Evolutionary conservation across 345 rosid genomes (phyloP), one percentile per base, ranked within the genome.

Genomic region (Sisymbrium irio): DNA sequence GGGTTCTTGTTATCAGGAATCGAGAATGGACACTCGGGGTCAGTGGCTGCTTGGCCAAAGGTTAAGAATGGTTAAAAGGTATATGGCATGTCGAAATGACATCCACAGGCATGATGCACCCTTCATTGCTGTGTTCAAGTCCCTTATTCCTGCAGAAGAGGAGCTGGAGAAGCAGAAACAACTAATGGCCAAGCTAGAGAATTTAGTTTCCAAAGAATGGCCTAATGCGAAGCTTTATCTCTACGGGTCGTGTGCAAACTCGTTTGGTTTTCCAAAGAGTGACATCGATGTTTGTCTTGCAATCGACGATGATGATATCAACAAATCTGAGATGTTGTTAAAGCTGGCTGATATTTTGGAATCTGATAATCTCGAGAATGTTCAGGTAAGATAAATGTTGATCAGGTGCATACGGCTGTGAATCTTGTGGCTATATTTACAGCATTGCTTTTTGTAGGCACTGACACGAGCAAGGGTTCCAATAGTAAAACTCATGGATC

Each of bases 401-500:
- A n/a, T n/a, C n/a, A n/a, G n/a, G n/a, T n/a, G n/a, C n/a, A n/a
- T n/a, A n/a, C n/a, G 20, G 46, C 15, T 42, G 12, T 54, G 33
- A 51, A 62, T 54, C 41, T 50, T 10, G 32, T 42, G 65, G 28
- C 37, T 61, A 30, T 41, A 12, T 51, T 2, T 61, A 17, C 22
- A 36, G 69, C 69, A 13, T 60, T 28, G 57, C 36, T 11, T 36
- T 65, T 35, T 77, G 73, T 65, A 95, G 97, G 97, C 99, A 46
- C 65, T 95, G 40, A 87, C 97, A 7, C 87, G 92, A 59, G 99
- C 99, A 41, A 87, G 99, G 82, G 97, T 95, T 35, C 99, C 99
- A 25, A 86, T 95, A 73, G 99, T 92, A 59, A 95, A 92, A 86
- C 97, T 95, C 22, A 95, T 86, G 96, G 99, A 95, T 86, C 98